Evolutionary conservation across 2,329 filamentous ascomycete species (phyloP).

Genomic region (Ceratocystis variospora): DNA sequence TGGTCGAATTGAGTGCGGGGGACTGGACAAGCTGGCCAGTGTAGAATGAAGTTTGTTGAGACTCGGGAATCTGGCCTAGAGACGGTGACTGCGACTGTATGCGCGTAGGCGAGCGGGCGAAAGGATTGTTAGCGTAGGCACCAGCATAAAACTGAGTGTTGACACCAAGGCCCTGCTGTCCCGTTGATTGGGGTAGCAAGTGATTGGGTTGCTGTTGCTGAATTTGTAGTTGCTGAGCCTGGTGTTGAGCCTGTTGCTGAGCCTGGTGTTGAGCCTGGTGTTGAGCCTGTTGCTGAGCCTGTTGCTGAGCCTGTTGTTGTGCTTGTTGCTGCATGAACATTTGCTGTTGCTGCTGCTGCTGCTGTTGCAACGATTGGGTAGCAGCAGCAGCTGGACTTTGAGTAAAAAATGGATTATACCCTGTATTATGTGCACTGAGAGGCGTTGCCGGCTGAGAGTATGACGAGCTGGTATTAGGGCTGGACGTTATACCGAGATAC

Average conservation of each 20-base stretch:
- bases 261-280: too few relatives aligned
- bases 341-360: slow-evolving; percentile 19
- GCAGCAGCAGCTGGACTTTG: slow-evolving; percentile 1
- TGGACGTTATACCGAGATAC: slow-evolving; percentile 26
- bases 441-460: slow-evolving; percentile 15
- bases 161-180: slow-evolving; percentile 30
- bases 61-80: slow-evolving; percentile 39
- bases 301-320: too few relatives aligned
- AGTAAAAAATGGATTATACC: slow-evolving; percentile 15
- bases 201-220: slow-evolving; percentile 16
- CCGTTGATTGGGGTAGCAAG: not conserved
- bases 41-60: slow-evolving; percentile 32
- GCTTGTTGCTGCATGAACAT: slow-evolving; percentile 27
- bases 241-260: slow-evolving; percentile 29
- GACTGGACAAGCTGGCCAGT: slow-evolving; percentile 21
- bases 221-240: slow-evolving; percentile 10
- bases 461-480: slow-evolving; percentile 19
- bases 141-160: slow-evolving; percentile 29
- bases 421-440: slow-evolving; percentile 16
- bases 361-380: not conserved
- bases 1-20: slow-evolving; percentile 20
- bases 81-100: slow-evolving; percentile 38
- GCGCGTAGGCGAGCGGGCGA: slow-evolving; percentile 35
- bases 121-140: slow-evolving; percentile 34
- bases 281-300: too few relatives aligned